A percentile compares a stretch with the other conserved stretches of the same genome.
These are phyloP conservation scores for Breynia disticha DNA, from an alignment of 441 rosid genomes.

Conservation along the genomic window DNA sequence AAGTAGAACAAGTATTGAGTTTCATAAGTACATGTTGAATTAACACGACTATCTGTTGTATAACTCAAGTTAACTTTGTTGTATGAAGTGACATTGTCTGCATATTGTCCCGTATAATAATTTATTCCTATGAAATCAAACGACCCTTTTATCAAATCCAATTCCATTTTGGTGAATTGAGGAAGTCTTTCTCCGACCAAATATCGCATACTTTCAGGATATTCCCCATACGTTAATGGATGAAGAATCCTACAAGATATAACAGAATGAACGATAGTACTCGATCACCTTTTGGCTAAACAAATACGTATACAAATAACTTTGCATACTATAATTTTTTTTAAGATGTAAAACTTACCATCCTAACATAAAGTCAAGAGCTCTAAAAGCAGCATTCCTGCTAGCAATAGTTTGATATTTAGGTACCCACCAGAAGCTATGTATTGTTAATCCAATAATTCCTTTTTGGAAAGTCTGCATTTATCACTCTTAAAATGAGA, in stretches of 20 bases:
- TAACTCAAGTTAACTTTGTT: slow-evolving; percentile 17
- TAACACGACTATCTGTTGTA: slow-evolving; percentile 22
- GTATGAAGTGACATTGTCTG: slow-evolving; percentile 4
- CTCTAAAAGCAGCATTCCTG: slow-evolving; percentile 12
- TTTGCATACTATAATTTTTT: too few species aligned
- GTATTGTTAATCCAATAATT: slow-evolving; percentile 12
- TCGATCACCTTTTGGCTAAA: too few species aligned
- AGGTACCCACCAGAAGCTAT: slow-evolving; percentile 9
- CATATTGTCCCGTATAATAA: slow-evolving; percentile 31
- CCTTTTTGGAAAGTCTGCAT: slow-evolving; percentile 20
- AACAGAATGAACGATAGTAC: too few species aligned
- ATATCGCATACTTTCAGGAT: slow-evolving; percentile 21
- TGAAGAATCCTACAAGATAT: slow-evolving; percentile 22
- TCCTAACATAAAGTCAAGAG: slow-evolving; percentile 13
- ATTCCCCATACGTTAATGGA: slow-evolving; percentile 20
- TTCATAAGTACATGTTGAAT: slow-evolving; percentile 13
- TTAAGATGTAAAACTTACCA: too few species aligned
- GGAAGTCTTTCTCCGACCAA: slow-evolving; percentile 22
- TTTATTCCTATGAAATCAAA: slow-evolving; percentile 37
- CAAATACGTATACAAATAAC: too few species aligned
- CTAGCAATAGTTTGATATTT: slow-evolving; percentile 1
- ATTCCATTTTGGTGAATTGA: slow-evolving; percentile 21
- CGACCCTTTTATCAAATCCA: slow-evolving; percentile 20
- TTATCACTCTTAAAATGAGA: too few species aligned
- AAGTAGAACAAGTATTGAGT: too few species aligned